Percentiles rank a stretch among this genome's conserved stretches.
phyloP scores from a whole-genome alignment of 129 eudicot genomes.

The Chrysanthemum seticuspe region DNA sequence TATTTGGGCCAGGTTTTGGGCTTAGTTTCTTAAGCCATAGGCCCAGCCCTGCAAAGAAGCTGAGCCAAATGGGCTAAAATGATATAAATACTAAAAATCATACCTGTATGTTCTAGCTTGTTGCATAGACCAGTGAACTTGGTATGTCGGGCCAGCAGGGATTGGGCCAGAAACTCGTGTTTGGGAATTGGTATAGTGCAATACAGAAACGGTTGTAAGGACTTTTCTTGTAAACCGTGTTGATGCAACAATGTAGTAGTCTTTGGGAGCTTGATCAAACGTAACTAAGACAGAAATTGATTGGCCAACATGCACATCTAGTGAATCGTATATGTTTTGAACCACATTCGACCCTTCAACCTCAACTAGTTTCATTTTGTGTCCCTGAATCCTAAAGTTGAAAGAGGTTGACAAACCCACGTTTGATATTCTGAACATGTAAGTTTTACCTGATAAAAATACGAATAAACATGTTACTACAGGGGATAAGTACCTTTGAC shows the following conservation, averaged over 20 bases:
- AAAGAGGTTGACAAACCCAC: slow-evolving; percentile 79
- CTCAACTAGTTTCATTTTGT: slow-evolving; percentile 83
- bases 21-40: neutral
- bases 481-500: neutral
- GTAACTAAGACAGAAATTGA: slow-evolving; percentile 84
- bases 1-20: slow-evolving; percentile 4
- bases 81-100: neutral
- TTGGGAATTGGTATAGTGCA: slow-evolving; percentile 76
- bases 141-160: slow-evolving; percentile 70
- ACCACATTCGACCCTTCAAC: slow-evolving; percentile 91
- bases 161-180: slow-evolving; percentile 71
- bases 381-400: slow-evolving; percentile 92
- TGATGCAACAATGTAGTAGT: slow-evolving; percentile 86
- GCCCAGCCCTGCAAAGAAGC: too few species aligned
- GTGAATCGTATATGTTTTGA: slow-evolving; percentile 69
- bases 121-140: slow-evolving; percentile 70
- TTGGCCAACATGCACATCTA: slow-evolving; percentile 96
- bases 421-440: slow-evolving; percentile 92
- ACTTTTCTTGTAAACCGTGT: slow-evolving; percentile 63
- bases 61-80: neutral
- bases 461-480: neutral
- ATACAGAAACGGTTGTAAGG: slow-evolving; percentile 59
- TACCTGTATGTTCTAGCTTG: slow-evolving; percentile 88
- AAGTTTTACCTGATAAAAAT: slow-evolving; percentile 69
- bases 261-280: slow-evolving; percentile 78